Base-by-base conservation (phyloP, 2,329 filamentous ascomycete species). In the Fusarium denticulatum region DNA sequence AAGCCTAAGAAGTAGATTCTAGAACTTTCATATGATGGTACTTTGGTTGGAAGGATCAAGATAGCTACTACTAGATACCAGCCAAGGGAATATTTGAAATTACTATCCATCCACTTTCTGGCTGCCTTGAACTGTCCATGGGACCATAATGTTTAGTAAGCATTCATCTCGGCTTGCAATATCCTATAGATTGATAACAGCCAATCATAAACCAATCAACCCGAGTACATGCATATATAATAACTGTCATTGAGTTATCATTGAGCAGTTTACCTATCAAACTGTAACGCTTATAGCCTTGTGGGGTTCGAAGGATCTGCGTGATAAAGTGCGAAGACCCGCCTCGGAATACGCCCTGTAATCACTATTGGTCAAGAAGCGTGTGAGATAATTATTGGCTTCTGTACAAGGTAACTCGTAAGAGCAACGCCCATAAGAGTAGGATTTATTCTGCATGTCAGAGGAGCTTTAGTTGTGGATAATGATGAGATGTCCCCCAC, bases 1-100 rank as follows among this genome's bases (percentile, higher is more conserved):
- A 60, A 42, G 36, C 36, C 36, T 6, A 60, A 53, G 58, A 60
- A 60, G 11, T 60, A 60, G 28, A 28, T 46, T 26, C 14, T 30
- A 32, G 14, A 16, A 20, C 28, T 34, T 20, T 22, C 6, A 15
- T 18, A 22, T 58, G 39, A 52, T 36, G 6, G 16, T 34, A 22
- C 13, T 18, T 16, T 6, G n/a, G n/a, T 15, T 22, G 9, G 30
- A 22, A 34, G n/a, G 39, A 32, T 36, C 5, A 26, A 15, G 14
- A 6, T 9, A 34, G 30, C 4, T 13, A 6, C 3, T 9, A 24
- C n/a, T 10, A 26, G 11, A 30, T 16, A 9, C 16, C 5, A 45
- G 13, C 6, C 14, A 9, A 40, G 10, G 20, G 5, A 18, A 5
- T 18, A 3, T 28, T 9, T 14, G 4, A 15, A n/a, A 28, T 28